phyloP scores from a whole-genome alignment of 1,139 yeast species.

The Protomyces lactucae-debilis region DNA sequence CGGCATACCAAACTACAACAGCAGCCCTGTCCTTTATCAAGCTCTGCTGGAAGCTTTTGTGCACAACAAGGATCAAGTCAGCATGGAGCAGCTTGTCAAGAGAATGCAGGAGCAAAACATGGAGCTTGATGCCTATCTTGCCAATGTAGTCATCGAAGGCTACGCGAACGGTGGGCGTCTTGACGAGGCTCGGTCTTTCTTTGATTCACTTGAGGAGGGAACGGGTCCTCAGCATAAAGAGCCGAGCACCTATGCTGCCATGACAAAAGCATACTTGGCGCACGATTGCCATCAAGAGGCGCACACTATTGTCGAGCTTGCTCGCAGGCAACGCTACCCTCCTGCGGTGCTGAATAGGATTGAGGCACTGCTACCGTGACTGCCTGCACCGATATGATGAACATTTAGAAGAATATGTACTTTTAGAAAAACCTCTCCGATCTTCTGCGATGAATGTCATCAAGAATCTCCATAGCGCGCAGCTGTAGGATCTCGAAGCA shows the following conservation, averaged over 20 bases:
- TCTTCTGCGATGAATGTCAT: too few relatives aligned
- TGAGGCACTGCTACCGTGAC: conserved; percentile 2
- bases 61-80: conserved; percentile 37
- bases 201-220: conserved; percentile 36
- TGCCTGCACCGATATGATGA: too few relatives aligned
- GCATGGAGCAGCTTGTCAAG: conserved; percentile 38
- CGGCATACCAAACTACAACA: background rate
- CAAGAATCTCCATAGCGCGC: too few relatives aligned
- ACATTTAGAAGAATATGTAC: too few relatives aligned
- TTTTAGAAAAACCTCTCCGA: too few relatives aligned
- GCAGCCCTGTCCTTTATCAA: conserved; percentile 10
- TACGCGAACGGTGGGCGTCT: conserved; percentile 40
- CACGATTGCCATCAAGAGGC: conserved; percentile 37
- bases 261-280: conserved; percentile 39
- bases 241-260: conserved; percentile 42
- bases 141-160: conserved; percentile 41
- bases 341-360: conserved; percentile 36
- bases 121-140: conserved; percentile 41
- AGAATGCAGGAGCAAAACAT: conserved; percentile 41
- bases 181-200: conserved; percentile 38
- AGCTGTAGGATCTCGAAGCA: too few relatives aligned
- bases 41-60: conserved; percentile 40
- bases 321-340: conserved; percentile 38
- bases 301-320: conserved; percentile 34
- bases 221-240: conserved; percentile 35